Base-by-base conservation (phyloP, 2,329 filamentous ascomycete species). In the Dothistroma septosporum region DNA sequence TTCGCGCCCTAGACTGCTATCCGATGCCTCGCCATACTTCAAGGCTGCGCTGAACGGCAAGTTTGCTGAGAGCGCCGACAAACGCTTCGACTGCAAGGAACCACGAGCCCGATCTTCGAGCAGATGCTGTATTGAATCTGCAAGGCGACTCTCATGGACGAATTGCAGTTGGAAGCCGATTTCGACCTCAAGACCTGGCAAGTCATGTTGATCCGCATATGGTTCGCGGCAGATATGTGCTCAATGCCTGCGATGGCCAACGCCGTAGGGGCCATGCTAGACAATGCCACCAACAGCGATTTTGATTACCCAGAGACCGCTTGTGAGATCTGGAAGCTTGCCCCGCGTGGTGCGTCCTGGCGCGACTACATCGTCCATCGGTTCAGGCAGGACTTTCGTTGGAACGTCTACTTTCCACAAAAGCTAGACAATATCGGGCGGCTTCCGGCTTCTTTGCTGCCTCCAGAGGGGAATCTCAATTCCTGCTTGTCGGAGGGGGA, bases 231-330 rank as follows among this genome's bases (percentile, higher is more conserved):
- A 7, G 60, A 49, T 19, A 56, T 52, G 28, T 56, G 28, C 22
- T 28, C 59, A 5, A 47, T 62, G 53, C 60, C 57, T 7, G 28
- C 41, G 2, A 24, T 62, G 21, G 57, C 59, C 46, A 59, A 62
- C 24, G 41, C 8, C 2, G 35, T 31, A 19, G 35, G 57, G 32
- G 4, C 1, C 5, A 10, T 10, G 9, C 31, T 62, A 1, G 4
- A 48, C 8, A 16, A n/a, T 12, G n/a, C 53, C 5, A 47, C 56
- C 32, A 7, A 14, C 4, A 14, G 2, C 16, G 14, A 19, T 5
- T 10, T 4, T 22, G 21, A 14, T 28, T 32, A 56, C 3, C 7
- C 21, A 28, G 44, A 50, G 19, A n/a, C 50, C 19, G 28, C 52
- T 7, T 44, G 49, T 12, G 16, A 21, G 8, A 44, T 54, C 2